Evolutionary conservation across 2,329 filamentous ascomycete genomes (phyloP).

Genomic region (Corinectria fuckeliana): DNA sequence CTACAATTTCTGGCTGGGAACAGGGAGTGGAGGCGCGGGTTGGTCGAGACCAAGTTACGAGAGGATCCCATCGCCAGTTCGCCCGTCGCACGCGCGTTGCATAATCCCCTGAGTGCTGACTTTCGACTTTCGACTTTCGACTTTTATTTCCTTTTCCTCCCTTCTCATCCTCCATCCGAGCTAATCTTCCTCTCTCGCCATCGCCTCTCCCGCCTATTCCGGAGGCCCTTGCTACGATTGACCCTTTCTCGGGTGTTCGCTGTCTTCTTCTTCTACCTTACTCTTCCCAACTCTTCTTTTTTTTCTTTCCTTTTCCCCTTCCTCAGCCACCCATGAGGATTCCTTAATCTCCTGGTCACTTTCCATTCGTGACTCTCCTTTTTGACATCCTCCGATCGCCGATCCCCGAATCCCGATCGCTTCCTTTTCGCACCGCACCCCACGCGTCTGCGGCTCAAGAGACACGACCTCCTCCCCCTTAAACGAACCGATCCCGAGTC

Average conservation of each 20-base stretch:
- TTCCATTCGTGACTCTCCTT: constrained; percentile 28
- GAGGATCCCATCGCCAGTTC: constrained; percentile 22
- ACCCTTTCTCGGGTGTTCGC: constrained; percentile 20
- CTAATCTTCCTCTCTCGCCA: constrained; percentile 11
- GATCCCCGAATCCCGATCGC: constrained; percentile 11
- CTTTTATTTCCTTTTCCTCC: constrained; percentile 26
- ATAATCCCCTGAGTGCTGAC: constrained; percentile 32
- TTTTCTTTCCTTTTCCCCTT: constrained; percentile 15
- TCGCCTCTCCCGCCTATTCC: constrained; percentile 20
- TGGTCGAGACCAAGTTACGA: not conserved
- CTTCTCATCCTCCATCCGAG: constrained; percentile 25
- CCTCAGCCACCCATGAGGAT: constrained; percentile 31
- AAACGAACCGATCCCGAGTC: constrained; percentile 25
- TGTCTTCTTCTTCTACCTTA: constrained; percentile 25
- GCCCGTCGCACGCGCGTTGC: constrained; percentile 23
- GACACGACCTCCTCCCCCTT: constrained; percentile 1
- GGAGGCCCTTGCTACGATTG: constrained; percentile 28
- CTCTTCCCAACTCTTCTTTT: constrained; percentile 9
- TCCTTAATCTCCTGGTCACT: constrained; percentile 28
- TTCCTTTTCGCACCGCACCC: constrained; percentile 3
- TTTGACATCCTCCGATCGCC: not conserved
- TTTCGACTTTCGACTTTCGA: constrained; percentile 12
- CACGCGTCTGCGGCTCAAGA: constrained; percentile 18
- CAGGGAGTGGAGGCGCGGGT: not conserved
- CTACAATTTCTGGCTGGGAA: constrained; percentile 44